These are phyloP conservation scores for Smittium culicis DNA, from an alignment of 371 early-diverging fungal species.

Conservation along the genomic window DNA sequence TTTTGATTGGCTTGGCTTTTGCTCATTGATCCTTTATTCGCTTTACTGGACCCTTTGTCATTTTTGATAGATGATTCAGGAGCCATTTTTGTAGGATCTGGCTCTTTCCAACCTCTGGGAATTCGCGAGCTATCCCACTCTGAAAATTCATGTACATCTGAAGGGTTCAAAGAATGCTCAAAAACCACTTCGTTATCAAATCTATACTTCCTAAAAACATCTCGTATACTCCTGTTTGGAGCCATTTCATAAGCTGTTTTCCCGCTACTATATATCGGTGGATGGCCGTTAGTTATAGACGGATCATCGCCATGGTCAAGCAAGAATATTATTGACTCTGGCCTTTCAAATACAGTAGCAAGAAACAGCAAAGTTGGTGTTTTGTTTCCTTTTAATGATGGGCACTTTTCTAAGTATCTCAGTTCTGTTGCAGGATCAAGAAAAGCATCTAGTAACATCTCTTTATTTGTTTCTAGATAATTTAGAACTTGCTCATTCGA, in stretches of 20 bases:
- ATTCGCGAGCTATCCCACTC: constrained; percentile 3
- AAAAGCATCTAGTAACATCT: constrained; percentile 25
- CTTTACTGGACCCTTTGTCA: too few relatives aligned
- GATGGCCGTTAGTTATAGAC: constrained; percentile 37
- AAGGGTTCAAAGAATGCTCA: constrained; percentile 3
- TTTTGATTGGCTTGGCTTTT: not conserved
- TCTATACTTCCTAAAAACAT: constrained; percentile 47
- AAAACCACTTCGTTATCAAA: constrained; percentile 19
- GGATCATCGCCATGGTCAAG: constrained; percentile 69
- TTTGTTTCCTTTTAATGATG: constrained; percentile 33
- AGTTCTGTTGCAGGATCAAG: constrained; percentile 27
- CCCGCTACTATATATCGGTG: constrained; percentile 34
- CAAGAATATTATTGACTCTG: constrained; percentile 42
- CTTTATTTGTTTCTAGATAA: constrained; percentile 15
- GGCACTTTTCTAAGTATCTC: constrained; percentile 36
- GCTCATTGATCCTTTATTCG: too few relatives aligned
- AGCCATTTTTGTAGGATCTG: not conserved
- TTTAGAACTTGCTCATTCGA: constrained; percentile 17
- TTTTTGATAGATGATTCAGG: constrained; percentile 31
- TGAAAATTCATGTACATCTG: constrained; percentile 13
- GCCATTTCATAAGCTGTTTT: constrained; percentile 70
- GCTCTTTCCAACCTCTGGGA: constrained; percentile 7
- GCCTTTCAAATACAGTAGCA: constrained; percentile 41
- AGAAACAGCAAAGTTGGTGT: constrained; percentile 56
- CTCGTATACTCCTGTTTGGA: constrained; percentile 54